These are phyloP conservation scores for Phytophthora kernoviae DNA, from an alignment of 352 stramenopile genomes.

Conservation along the genomic window DNA sequence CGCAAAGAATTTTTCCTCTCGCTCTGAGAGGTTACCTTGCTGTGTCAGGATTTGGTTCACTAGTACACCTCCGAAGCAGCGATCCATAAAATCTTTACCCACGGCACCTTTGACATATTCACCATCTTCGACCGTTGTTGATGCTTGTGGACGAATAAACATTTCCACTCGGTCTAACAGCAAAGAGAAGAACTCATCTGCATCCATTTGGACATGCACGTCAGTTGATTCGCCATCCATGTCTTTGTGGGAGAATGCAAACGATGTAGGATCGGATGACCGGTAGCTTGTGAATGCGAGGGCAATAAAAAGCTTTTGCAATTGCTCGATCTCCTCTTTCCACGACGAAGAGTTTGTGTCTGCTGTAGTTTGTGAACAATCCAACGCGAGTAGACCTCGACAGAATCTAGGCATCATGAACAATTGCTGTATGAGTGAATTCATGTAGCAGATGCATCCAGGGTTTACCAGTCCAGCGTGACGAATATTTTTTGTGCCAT, in stretches of 20 bases:
- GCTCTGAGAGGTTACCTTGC: constrained; percentile 75
- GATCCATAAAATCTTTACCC: constrained; percentile 45
- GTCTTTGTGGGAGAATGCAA: constrained; percentile 72
- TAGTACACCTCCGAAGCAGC: constrained; percentile 74
- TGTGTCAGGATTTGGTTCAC: constrained; percentile 88
- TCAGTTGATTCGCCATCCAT: constrained; percentile 78
- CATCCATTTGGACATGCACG: constrained; percentile 81
- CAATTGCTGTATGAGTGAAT: constrained; percentile 97
- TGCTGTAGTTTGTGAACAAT: constrained; percentile 17
- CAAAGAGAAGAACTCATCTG: constrained; percentile 82
- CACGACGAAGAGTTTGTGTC: constrained; percentile 26
- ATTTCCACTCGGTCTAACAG: constrained; percentile 83
- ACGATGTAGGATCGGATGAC: constrained; percentile 62
- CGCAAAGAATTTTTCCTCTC: constrained; percentile 86
- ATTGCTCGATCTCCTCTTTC: constrained; percentile 58
- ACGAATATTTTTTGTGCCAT: constrained; percentile 16
- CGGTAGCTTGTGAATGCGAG: constrained; percentile 50
- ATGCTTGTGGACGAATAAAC: constrained; percentile 29
- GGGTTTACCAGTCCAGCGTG: constrained; percentile 95
- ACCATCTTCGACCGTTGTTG: background rate
- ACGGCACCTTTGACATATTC: constrained; percentile 13
- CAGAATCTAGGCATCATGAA: constrained; percentile 84
- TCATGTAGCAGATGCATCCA: constrained; percentile 99
- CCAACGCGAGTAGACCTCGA: constrained; percentile 44
- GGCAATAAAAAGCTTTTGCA: constrained; percentile 74